A percentile compares a stretch with the other conserved stretches of the same genome.
These are phyloP conservation scores for Keithomyces neogunnii DNA, from an alignment of 2,329 filamentous ascomycete genomes.

Conservation along the genomic window DNA sequence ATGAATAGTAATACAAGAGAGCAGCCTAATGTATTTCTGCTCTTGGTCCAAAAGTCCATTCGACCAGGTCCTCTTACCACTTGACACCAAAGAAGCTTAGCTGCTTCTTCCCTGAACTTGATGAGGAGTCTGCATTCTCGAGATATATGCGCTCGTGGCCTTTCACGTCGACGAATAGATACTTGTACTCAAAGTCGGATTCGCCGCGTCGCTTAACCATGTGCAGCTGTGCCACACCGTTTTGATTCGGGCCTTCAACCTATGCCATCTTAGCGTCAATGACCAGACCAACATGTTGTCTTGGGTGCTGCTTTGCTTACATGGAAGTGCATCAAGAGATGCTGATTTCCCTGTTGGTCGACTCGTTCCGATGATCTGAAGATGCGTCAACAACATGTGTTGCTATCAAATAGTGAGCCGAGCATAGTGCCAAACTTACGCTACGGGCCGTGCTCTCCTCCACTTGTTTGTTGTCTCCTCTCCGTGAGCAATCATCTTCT, in stretches of 20 bases:
- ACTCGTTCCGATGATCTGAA: slow-evolving; percentile 56
- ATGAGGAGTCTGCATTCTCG: slow-evolving; percentile 45
- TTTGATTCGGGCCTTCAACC: slow-evolving; percentile 69
- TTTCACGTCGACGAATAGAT: slow-evolving; percentile 71
- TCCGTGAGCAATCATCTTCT: slow-evolving; percentile 72
- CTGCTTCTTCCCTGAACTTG: slow-evolving; percentile 30
- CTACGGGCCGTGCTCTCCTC: slow-evolving; percentile 57
- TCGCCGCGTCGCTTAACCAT: slow-evolving; percentile 61
- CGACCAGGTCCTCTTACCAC: slow-evolving; percentile 29
- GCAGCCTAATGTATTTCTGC: neutral
- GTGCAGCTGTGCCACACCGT: slow-evolving; percentile 69
- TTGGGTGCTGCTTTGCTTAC: slow-evolving; percentile 33
- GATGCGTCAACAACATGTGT: neutral
- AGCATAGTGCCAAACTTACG: slow-evolving; percentile 29
- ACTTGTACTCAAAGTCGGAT: slow-evolving; percentile 66
- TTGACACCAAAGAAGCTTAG: slow-evolving; percentile 55
- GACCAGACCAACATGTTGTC: neutral
- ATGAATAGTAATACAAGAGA: neutral
- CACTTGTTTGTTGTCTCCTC: slow-evolving; percentile 76
- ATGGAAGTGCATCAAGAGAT: slow-evolving; percentile 79
- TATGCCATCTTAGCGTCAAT: slow-evolving; percentile 19
- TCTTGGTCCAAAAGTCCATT: neutral
- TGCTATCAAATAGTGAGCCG: neutral
- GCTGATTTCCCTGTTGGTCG: slow-evolving; percentile 68
- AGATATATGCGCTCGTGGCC: slow-evolving; percentile 60